Conservation (phyloP, 1,139 yeast genomes). For the Sugiyamaella sp. region DNA sequence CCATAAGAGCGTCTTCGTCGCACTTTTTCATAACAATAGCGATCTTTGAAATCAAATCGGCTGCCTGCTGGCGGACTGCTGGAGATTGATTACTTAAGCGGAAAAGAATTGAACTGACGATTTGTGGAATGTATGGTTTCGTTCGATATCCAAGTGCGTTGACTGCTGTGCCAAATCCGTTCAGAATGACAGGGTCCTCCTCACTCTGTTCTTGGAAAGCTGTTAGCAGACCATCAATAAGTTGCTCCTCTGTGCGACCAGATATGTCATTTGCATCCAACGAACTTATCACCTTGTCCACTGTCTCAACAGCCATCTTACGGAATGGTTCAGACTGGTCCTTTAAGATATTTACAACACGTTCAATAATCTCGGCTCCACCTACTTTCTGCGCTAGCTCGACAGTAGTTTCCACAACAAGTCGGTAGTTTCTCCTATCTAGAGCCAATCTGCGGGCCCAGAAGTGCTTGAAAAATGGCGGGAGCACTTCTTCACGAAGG, state of each 20-base stretch:
- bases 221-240: constrained; percentile 80
- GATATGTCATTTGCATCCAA: constrained; percentile 57
- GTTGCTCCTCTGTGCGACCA: constrained; percentile 62
- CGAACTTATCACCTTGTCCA: constrained; percentile 51
- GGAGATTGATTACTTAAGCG: constrained; percentile 74
- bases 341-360: constrained; percentile 61
- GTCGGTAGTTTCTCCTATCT: constrained; percentile 55
- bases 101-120: constrained; percentile 72
- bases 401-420: constrained; percentile 76
- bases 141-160: constrained; percentile 69
- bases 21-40: constrained; percentile 72
- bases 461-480: constrained; percentile 68
- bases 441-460: constrained; percentile 62
- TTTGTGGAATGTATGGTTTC: constrained; percentile 73
- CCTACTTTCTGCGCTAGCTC: constrained; percentile 72
- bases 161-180: constrained; percentile 68
- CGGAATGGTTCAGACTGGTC: constrained; percentile 85
- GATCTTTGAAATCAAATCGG: constrained; percentile 69
- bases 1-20: constrained; percentile 63
- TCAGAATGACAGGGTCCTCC: constrained; percentile 57
- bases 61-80: constrained; percentile 81
- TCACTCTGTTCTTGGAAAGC: constrained; percentile 80
- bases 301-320: constrained; percentile 75
- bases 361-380: constrained; percentile 59
- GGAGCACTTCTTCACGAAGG: constrained; percentile 55